Conservation (phyloP, 257 asterid genomes). For the Solanum peruvianum region DNA sequence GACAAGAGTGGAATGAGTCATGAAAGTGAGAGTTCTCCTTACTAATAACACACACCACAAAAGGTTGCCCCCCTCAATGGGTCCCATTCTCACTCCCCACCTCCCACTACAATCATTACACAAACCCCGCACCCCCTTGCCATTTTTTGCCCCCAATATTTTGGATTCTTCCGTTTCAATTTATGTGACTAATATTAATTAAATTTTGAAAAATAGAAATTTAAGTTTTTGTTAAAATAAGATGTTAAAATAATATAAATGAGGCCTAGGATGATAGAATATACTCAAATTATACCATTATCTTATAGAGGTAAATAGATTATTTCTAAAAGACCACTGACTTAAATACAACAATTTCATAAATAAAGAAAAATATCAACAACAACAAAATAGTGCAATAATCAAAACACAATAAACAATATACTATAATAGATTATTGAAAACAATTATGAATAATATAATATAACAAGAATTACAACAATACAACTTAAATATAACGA, state of each 20-base stretch:
- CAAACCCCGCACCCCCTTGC: not conserved
- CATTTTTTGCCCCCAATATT: not conserved
- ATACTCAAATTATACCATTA: no score
- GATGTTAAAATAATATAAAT: no score
- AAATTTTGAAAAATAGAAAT: not conserved
- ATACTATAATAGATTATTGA: no score
- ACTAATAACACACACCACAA: constrained; percentile 14
- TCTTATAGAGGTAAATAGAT: not conserved
- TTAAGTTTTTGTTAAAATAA: not conserved
- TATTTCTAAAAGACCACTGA: no score
- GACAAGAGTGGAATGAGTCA: not conserved
- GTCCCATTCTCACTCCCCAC: not conserved
- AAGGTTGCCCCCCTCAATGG: constrained; percentile 9
- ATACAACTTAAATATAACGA: not conserved
- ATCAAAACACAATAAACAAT: no score
- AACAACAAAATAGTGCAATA: not conserved
- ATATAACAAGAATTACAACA: no score
- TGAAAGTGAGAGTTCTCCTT: constrained; percentile 12
- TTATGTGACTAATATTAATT: not conserved
- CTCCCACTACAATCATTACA: constrained; percentile 4
- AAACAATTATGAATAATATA: no score
- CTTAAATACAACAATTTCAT: not conserved
- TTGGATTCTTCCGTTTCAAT: not conserved
- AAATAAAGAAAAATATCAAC: not conserved
- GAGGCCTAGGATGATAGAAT: no score